Evolutionary conservation across 2,329 filamentous ascomycete species (phyloP), one percentile per base, ranked within the genome.

Genomic region (Pseudogymnoascus sp.): DNA sequence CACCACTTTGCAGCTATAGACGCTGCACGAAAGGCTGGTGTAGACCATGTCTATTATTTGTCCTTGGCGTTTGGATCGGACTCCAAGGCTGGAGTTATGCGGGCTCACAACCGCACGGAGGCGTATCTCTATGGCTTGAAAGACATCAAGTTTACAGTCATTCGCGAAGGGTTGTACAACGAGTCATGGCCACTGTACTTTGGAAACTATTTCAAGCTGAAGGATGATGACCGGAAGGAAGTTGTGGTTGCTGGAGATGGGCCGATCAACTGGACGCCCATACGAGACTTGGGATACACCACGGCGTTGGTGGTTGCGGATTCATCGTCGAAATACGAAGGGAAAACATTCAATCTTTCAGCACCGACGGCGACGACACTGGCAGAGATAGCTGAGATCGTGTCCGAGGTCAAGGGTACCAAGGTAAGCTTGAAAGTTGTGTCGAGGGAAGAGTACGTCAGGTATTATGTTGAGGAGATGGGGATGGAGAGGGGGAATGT

Each of bases 11-110:
- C 23, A 1, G 68, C 67, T 2, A 67, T 69, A 11, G 69, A 75
- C 60, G 72, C 72, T 2, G 71, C 71, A n/a, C 63, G 66, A 29
- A 66, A 69, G 8, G 69, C 69, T 3, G 71, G 71, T 0, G 74
- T 75, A 1, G 65, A 72, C 37, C 71, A 75, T 33, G 37, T 75
- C 6, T 68, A 74, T 59, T 76, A 71, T 65, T 72, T 70, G 1
- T 74, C 73, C 0, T 65, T 76, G 1, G 67, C 66, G 0, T 69
- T 68, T 43, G 66, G 65, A 6, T 10, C 52, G 0, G 49, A 65
- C 2, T 65, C 63, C 31, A 55, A 52, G 5, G 58, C 67, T 1
- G 66, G 66, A 0, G 66, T 69, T 4, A 68, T 69, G 67, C 61
- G 62, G 10, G 67, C 67, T 2, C 67, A 69, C 59, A 31, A 67